Evolutionary conservation across 2,329 filamentous ascomycete genomes (phyloP), one percentile per base, ranked within the genome.

Genomic region (Pseudogymnoascus sp.): DNA sequence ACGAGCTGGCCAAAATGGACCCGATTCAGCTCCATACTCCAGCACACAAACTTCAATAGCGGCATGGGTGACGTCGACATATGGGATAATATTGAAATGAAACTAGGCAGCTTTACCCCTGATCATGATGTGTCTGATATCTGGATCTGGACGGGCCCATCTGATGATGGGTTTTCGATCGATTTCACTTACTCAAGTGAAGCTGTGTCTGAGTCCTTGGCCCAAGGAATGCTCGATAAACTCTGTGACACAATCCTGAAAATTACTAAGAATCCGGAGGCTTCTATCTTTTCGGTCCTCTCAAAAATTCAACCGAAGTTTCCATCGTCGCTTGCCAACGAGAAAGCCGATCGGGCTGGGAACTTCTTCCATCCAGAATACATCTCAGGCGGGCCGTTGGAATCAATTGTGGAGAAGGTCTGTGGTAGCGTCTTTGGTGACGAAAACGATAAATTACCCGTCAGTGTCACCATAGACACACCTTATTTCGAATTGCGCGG

Each of bases 21-120:
- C 2, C 78, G 77, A 1, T 82, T 84, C 71, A 82, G 81, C 72
- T 82, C 80, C 2, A 72, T 84, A 1, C 78, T 86, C 2, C 79
- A 84, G 59, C 82, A 85, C 65, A 76, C 79, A 40, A 73, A 75
- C 65, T 64, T 70, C 42, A 60, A 60, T 31, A 23, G 12, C 18
- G 21, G 59, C 23, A 59, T 59, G 28, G 16, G 34, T 46, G 42
- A 46, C 42, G 12, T 46, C 12, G 42, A 46, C 42, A 5, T 16
- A 46, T 46, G 42, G 42, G 12, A 46, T 46, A 25, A 46, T 4
- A 11, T 25, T 11, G 10, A 46, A 46, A 46, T 46, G 42, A 46
- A 11, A 46, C 5, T 46, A 11, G 42, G 42, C 12, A 46, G 12
- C 42, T 46, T 46, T 46, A 46, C 42, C 12, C 42, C 42, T 14